A percentile compares a stretch with the other conserved stretches of the same genome.
Conservation (phyloP, 768 basidiomycete species). For the Filobasidium wieringae region DNA sequence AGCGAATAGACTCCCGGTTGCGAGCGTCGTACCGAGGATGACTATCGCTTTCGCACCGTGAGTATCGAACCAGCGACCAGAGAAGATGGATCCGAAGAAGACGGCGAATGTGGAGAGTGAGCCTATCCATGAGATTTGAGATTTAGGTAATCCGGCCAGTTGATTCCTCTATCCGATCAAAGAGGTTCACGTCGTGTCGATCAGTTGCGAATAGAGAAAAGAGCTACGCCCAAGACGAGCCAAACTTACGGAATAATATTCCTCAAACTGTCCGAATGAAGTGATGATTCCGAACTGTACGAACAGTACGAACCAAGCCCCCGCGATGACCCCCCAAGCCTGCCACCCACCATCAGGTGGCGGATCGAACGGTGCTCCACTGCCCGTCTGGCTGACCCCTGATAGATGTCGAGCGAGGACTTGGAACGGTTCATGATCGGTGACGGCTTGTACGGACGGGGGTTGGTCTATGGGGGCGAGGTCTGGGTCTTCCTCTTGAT, state of each 20-base stretch:
- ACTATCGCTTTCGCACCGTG: slow-evolving; percentile 24
- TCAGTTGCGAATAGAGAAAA: too few relatives aligned
- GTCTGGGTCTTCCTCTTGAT: too few relatives aligned
- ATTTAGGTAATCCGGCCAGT: neutral
- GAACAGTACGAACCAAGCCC: slow-evolving; percentile 29
- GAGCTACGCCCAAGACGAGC: too few relatives aligned
- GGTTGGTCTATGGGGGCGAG: slow-evolving; percentile 14
- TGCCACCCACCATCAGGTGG: slow-evolving; percentile 34
- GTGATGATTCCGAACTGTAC: slow-evolving; percentile 32
- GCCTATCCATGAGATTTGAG: slow-evolving; percentile 25
- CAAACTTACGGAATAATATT: slow-evolving; percentile 18
- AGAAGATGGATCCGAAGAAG: slow-evolving; percentile 23
- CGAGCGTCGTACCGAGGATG: slow-evolving; percentile 21
- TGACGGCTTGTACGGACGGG: neutral
- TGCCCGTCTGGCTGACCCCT: neutral
- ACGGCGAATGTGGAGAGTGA: slow-evolving; percentile 23
- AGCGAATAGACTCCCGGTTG: slow-evolving; percentile 22
- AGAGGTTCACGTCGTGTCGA: too few relatives aligned
- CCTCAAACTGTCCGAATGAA: slow-evolving; percentile 28
- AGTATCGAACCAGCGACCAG: slow-evolving; percentile 31
- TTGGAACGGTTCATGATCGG: slow-evolving; percentile 9
- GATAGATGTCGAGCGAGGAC: slow-evolving; percentile 14
- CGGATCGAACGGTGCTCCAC: slow-evolving; percentile 23
- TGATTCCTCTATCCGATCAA: slow-evolving; percentile 9
- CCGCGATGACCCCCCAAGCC: slow-evolving; percentile 30